These are phyloP conservation scores for Hebeloma cylindrosporum DNA, from an alignment of 768 basidiomycete species.

Conservation along the genomic window DNA sequence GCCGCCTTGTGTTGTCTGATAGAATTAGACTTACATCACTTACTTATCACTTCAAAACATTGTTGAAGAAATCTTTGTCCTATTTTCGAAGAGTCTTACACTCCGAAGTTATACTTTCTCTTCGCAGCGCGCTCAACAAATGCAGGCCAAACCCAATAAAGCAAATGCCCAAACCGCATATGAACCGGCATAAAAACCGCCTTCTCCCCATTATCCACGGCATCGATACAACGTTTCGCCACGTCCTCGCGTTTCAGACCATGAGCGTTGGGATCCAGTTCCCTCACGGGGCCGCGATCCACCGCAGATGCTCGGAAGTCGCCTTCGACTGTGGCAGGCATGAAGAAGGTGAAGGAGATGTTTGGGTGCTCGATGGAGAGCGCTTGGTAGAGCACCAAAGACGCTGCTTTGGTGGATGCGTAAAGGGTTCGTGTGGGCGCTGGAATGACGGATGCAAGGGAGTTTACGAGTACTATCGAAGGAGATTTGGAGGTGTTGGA, in stretches of 20 bases:
- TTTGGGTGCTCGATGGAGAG: slow-evolving; percentile 78
- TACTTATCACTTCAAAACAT: no score
- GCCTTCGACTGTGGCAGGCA: slow-evolving; percentile 75
- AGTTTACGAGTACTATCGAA: slow-evolving; percentile 77
- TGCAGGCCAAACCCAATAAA: slow-evolving; percentile 66
- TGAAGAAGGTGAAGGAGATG: slow-evolving; percentile 58
- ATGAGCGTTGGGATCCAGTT: slow-evolving; percentile 52
- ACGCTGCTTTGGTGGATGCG: slow-evolving; percentile 79
- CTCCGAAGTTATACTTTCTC: slow-evolving; percentile 61
- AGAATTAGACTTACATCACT: no score
- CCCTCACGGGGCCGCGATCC: slow-evolving; percentile 49
- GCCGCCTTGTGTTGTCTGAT: no score
- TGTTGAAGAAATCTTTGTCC: no score
- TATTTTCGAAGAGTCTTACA: slow-evolving; percentile 5
- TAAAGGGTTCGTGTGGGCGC: slow-evolving; percentile 87
- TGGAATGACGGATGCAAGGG: slow-evolving; percentile 75
- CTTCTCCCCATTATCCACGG: slow-evolving; percentile 58
- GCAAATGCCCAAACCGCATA: slow-evolving; percentile 48
- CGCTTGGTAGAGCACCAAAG: slow-evolving; percentile 73
- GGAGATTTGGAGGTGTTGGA: slow-evolving; percentile 62
- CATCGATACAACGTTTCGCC: slow-evolving; percentile 56
- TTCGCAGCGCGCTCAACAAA: slow-evolving; percentile 58
- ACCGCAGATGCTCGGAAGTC: slow-evolving; percentile 80
- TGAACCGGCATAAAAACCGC: slow-evolving; percentile 55
- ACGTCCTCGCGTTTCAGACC: slow-evolving; percentile 63